Conservation (phyloP, 495 filamentous ascomycete species). For the Podospora pseudopauciseta region DNA sequence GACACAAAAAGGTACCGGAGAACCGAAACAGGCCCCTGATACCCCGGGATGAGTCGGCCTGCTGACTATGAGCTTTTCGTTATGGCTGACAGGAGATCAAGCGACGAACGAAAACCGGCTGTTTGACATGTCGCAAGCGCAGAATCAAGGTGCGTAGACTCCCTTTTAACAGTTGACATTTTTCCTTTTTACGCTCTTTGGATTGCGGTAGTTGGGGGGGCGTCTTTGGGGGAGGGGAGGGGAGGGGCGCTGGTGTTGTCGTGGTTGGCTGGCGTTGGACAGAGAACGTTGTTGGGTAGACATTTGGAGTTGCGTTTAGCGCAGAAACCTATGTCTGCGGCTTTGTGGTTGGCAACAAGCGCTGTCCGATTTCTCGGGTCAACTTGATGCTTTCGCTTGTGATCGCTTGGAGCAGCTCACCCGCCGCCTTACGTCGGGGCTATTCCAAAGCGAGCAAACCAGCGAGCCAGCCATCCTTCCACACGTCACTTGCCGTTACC, state of each 20-base stretch:
- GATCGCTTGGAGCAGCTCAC: constrained; percentile 25
- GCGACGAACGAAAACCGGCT: constrained; percentile 94
- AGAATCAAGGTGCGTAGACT: constrained; percentile 85
- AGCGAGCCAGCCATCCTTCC: constrained; percentile 20
- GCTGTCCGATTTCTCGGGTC: constrained; percentile 14
- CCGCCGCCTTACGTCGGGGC: constrained; percentile 25
- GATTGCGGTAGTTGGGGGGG: not conserved
- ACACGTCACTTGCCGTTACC: constrained; percentile 3
- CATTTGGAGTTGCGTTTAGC: constrained; percentile 8
- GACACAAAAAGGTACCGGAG: constrained; percentile 76
- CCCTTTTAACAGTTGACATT: not conserved
- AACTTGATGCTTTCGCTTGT: constrained; percentile 27
- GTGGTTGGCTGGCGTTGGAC: not conserved
- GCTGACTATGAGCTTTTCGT: constrained; percentile 28
- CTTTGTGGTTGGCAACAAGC: constrained; percentile 16
- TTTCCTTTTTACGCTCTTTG: constrained; percentile 6
- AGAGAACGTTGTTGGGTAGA: not conserved
- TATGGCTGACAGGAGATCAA: constrained; percentile 72
- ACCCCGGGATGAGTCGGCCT: constrained; percentile 7
- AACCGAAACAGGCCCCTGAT: constrained; percentile 11
- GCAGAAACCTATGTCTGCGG: constrained; percentile 5
- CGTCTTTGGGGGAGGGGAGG: not conserved
- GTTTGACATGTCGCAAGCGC: constrained; percentile 92
- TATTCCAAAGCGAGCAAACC: constrained; percentile 36
- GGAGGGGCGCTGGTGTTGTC: not conserved